phyloP scores from a whole-genome alignment of 2,329 filamentous ascomycete genomes.

The Pyrenophora tritici-repentis region DNA sequence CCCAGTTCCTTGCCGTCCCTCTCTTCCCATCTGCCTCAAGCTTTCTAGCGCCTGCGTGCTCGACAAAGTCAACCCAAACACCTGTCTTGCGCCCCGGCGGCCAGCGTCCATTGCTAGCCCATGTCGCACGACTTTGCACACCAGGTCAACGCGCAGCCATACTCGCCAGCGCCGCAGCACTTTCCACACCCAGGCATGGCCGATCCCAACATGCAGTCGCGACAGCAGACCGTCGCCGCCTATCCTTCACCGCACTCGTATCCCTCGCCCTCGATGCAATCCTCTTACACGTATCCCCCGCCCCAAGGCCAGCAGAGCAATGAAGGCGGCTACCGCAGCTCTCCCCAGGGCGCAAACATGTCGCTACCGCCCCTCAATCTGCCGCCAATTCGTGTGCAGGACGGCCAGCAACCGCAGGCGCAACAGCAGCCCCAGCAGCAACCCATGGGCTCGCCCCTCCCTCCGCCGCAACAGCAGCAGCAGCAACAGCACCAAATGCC shows the following conservation, averaged over 20 bases:
- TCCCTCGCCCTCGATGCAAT: constrained; percentile 56
- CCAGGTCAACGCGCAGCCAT: constrained; percentile 32
- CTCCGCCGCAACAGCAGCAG: constrained; percentile 54
- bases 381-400: constrained; percentile 57
- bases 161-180: constrained; percentile 41
- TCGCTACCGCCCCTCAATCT: constrained; percentile 54
- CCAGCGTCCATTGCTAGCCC: constrained; percentile 35
- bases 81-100: constrained; percentile 30
- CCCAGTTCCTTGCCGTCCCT: constrained; percentile 24
- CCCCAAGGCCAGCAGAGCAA: constrained; percentile 43
- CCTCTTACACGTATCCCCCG: constrained; percentile 56
- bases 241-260: constrained; percentile 57
- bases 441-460: constrained; percentile 59
- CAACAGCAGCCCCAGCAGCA: constrained; percentile 41
- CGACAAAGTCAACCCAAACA: constrained; percentile 15
- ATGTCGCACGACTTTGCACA: constrained; percentile 42
- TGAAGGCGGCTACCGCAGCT: constrained; percentile 53
- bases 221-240: constrained; percentile 36
- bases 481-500: constrained; percentile 55
- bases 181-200: constrained; percentile 42
- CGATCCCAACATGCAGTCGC: constrained; percentile 40
- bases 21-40: constrained; percentile 18
- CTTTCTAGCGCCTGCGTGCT: constrained; percentile 22
- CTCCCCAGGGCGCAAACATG: constrained; percentile 51
- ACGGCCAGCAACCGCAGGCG: constrained; percentile 47